Conservation (phyloP, 805 yeast genomes). For the Hanseniaspora meyeri region DNA sequence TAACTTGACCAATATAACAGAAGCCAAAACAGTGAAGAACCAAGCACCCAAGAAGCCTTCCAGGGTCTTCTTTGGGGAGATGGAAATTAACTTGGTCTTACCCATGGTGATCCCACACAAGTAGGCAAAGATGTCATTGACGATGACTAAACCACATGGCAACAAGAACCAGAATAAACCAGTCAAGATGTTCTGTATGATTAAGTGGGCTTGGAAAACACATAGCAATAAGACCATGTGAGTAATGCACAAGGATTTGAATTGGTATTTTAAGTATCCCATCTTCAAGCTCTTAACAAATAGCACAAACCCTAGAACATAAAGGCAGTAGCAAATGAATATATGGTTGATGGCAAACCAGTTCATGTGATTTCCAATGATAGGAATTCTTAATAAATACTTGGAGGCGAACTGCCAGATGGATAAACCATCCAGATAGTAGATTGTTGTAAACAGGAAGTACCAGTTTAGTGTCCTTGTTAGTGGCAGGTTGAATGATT, state of each 20-base stretch:
- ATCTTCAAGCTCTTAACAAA: conserved; percentile 82
- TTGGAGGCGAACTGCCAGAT: conserved; percentile 54
- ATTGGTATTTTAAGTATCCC: conserved; percentile 83
- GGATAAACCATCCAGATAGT: conserved; percentile 79
- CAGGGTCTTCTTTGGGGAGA: conserved; percentile 93
- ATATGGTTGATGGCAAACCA: conserved; percentile 66
- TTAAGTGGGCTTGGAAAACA: conserved; percentile 86
- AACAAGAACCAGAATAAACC: conserved; percentile 91
- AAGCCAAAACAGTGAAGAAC: conserved; percentile 76
- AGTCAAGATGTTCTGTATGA: conserved; percentile 74
- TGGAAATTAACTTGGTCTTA: conserved; percentile 76
- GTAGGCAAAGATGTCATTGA: conserved; percentile 92
- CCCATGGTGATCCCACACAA: conserved; percentile 96
- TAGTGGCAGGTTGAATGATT: conserved; percentile 70
- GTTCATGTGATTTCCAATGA: conserved; percentile 27
- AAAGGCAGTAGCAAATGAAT: conserved; percentile 70
- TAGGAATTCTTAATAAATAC: conserved; percentile 29
- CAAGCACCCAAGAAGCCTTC: conserved; percentile 98
- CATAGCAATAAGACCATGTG: conserved; percentile 86
- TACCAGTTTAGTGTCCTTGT: conserved; percentile 87
- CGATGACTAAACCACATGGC: conserved; percentile 83
- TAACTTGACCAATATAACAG: conserved; percentile 51
- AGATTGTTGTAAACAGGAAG: conserved; percentile 72
- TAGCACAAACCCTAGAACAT: conserved; percentile 75
- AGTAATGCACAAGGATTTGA: conserved; percentile 83